Base-by-base conservation (phyloP, 495 filamentous ascomycete genomes). In the Aspergillus diversus region DNA sequence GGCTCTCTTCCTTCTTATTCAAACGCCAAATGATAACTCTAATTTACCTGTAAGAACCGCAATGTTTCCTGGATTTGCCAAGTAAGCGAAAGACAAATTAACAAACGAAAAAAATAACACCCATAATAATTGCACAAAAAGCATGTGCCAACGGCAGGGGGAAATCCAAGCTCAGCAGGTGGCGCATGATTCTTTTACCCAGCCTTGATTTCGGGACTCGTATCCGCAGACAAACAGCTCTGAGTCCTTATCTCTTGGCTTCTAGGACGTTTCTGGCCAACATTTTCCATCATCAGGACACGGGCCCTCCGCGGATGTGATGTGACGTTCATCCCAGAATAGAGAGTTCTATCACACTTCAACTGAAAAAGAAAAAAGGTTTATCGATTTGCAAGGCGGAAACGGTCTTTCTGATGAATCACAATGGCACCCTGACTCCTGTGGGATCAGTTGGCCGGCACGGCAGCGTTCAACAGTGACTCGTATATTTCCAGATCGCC, bases 361-460 rank as follows among this genome's bases (percentile, higher is more conserved):
- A 39, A 13, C 7, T 13, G 39, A 43, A 43, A 15, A 43, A 43
- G 39, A 11, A 43, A 15, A 15, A 4, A 43, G 5, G 7, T 50
- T 8, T 50, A 0, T 50, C 16, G 8, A 5, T 13, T 50, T 21
- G 16, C 47, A 50, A 50, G 47, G 47, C 46, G 16, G 17, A 21
- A 21, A 49, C 46, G 46, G 7, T 49, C 13, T 53, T 53, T 53
- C 50, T 54, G 27, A 34, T 54, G 27, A 33, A 54, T 54, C 27
- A 33, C 51, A 54, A 54, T 4, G 15, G 47, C 16, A 43, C 39
- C 39, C n/a, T 11, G 11, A 43, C 11, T 43, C 39, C 39, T 15
- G 39, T 15, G 39, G 37, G 39, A 4, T 15, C 7, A 43, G 39
- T 43, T 15, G 8, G 37, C 7, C 37, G 4, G 13, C 37, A 39